phyloP scores from a whole-genome alignment of 2,329 filamentous ascomycete species.

The Beauveria medogensis region DNA sequence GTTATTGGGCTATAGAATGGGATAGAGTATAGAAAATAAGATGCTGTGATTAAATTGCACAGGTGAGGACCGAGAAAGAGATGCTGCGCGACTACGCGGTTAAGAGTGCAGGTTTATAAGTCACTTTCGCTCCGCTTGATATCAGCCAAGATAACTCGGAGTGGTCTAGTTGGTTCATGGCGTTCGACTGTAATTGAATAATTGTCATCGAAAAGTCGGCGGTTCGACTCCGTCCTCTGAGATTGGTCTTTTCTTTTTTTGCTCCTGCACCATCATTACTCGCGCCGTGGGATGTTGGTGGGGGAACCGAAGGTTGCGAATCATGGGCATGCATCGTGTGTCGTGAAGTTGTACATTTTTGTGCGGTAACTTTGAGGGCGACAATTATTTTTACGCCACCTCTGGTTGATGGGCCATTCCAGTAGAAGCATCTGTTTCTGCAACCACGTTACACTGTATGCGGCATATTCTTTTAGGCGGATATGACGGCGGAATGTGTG shows the following conservation, averaged over 20 bases:
- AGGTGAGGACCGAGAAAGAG: neutral
- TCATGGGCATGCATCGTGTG: neutral
- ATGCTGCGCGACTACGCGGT: neutral
- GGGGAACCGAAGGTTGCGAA: neutral
- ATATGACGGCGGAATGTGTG: neutral
- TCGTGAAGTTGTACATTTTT: neutral
- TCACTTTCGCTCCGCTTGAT: neutral
- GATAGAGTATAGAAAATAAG: neutral
- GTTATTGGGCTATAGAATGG: neutral
- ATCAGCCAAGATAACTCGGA: constrained; percentile 14
- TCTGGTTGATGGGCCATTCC: no score
- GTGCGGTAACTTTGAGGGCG: no score
- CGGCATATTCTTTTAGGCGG: neutral
- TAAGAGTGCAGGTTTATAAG: neutral
- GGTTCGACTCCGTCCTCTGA: constrained; percentile 21
- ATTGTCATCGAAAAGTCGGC: constrained; percentile 20
- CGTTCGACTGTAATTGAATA: constrained; percentile 18
- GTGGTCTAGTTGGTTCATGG: constrained; percentile 23
- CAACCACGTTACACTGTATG: no score
- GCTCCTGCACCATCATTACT: neutral
- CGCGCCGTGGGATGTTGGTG: neutral
- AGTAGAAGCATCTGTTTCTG: no score
- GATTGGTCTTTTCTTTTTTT: constrained; percentile 11
- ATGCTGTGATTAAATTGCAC: neutral
- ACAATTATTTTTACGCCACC: no score